A percentile compares a stretch with the other conserved stretches of the same genome.
Conservation (phyloP, 2,329 filamentous ascomycete species). For the Beauveria varroae region DNA sequence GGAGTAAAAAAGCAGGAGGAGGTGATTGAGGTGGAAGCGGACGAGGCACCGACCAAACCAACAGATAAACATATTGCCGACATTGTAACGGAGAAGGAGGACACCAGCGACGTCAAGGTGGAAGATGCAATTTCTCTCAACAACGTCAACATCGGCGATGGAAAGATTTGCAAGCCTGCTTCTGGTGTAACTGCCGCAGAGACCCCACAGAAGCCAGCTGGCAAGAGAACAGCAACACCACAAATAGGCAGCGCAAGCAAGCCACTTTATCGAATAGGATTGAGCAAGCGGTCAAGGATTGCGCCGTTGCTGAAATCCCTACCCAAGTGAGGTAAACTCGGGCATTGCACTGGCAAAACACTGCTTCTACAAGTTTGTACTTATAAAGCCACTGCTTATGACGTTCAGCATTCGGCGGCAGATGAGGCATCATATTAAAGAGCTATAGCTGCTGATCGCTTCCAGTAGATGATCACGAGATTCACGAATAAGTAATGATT, state of each 20-base stretch:
- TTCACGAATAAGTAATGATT: neutral
- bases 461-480: neutral
- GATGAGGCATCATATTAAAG: neutral
- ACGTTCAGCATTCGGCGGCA: neutral
- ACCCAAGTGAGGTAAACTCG: conserved; percentile 27
- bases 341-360: neutral
- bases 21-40: neutral
- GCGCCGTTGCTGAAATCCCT: conserved; percentile 44
- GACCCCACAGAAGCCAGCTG: neutral
- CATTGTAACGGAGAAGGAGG: neutral
- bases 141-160: neutral
- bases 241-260: conserved; percentile 20
- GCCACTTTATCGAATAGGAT: conserved; percentile 41
- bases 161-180: neutral
- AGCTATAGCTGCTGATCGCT: neutral
- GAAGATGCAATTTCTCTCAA: neutral
- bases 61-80: neutral
- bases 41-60: neutral
- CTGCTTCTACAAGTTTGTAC: neutral
- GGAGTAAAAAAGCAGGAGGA: neutral
- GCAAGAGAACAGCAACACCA: neutral
- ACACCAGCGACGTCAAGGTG: neutral
- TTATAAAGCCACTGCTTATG: neutral
- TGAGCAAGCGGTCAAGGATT: conserved; percentile 43
- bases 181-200: neutral